Evolutionary conservation across 495 filamentous ascomycete genomes (phyloP).

Genomic region (Friedmanniomyces endolithicus): DNA sequence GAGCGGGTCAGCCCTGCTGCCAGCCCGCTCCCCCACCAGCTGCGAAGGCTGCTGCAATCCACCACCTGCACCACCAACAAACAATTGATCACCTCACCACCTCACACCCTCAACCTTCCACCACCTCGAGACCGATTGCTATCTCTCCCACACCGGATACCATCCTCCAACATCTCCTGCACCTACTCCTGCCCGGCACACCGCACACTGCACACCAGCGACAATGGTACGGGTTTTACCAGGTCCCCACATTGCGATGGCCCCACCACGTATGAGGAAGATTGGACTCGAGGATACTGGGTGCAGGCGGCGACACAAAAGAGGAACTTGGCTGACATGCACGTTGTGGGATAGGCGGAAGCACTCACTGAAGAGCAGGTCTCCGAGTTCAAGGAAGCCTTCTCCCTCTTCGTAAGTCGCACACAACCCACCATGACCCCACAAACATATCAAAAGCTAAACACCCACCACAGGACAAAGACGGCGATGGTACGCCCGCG

Average conservation of each 20-base stretch:
- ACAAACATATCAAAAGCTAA: not conserved
- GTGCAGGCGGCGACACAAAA: not conserved
- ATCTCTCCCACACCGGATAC: no score
- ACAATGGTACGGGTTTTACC: not conserved
- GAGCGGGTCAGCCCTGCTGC: no score
- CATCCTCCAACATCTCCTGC: not conserved
- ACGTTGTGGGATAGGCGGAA: constrained; percentile 25
- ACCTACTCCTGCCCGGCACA: not conserved
- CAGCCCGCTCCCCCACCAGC: no score
- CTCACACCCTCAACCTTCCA: no score
- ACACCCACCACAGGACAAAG: constrained; percentile 69
- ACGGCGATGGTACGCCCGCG: constrained; percentile 87
- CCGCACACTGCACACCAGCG: not conserved
- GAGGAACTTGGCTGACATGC: not conserved
- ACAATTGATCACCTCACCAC: no score
- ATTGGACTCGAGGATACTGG: not conserved
- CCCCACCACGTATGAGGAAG: not conserved
- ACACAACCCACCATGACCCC: not conserved
- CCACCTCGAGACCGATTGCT: no score
- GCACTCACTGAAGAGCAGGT: constrained; percentile 95
- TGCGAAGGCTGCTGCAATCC: no score
- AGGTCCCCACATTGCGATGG: not conserved
- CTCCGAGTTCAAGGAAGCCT: constrained; percentile 99
- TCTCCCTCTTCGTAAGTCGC: constrained; percentile 96
- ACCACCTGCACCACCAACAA: no score